Evolutionary conservation across 208 protist species (phyloP).

Genomic region (Blastocrithidia nonstop): DNA sequence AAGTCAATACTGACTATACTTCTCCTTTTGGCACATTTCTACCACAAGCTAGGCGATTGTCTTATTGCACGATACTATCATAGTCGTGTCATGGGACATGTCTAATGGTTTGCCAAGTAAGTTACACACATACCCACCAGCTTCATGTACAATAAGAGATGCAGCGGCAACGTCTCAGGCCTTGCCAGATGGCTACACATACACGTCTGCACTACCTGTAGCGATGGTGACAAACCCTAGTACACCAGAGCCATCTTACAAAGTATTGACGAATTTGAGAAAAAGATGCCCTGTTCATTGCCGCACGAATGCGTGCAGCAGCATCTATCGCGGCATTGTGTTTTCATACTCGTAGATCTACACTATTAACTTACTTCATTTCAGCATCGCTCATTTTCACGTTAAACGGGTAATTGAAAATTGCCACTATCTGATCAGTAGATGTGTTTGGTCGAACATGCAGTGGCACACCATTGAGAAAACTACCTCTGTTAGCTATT

Average conservation of each 20-base stretch:
- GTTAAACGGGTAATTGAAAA: constrained; percentile 24
- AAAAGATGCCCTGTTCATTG: constrained; percentile 12
- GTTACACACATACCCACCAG: constrained; percentile 42
- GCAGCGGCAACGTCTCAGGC: constrained; percentile 50
- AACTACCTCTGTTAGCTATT: constrained; percentile 38
- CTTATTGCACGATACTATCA: constrained; percentile 25
- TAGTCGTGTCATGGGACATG: constrained; percentile 28
- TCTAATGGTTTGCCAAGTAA: constrained; percentile 28
- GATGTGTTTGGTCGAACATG: constrained; percentile 9
- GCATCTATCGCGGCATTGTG: constrained; percentile 18
- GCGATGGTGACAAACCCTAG: constrained; percentile 36
- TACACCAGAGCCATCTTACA: constrained; percentile 32
- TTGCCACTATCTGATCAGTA: constrained; percentile 13
- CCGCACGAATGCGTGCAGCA: constrained; percentile 10
- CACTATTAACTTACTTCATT: neutral
- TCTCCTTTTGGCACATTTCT: constrained; percentile 11
- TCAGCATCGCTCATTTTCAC: constrained; percentile 5
- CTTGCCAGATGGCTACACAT: constrained; percentile 35
- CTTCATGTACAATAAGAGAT: constrained; percentile 47
- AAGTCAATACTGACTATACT: constrained; percentile 26
- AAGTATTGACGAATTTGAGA: constrained; percentile 9
- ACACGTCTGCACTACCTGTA: constrained; percentile 35
- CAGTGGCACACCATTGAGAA: constrained; percentile 35
- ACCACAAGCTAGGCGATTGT: constrained; percentile 12
- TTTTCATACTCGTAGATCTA: constrained; percentile 6